These are phyloP conservation scores for Irpex lacteus DNA, from an alignment of 1,284 basidiomycete genomes.

Conservation along the genomic window DNA sequence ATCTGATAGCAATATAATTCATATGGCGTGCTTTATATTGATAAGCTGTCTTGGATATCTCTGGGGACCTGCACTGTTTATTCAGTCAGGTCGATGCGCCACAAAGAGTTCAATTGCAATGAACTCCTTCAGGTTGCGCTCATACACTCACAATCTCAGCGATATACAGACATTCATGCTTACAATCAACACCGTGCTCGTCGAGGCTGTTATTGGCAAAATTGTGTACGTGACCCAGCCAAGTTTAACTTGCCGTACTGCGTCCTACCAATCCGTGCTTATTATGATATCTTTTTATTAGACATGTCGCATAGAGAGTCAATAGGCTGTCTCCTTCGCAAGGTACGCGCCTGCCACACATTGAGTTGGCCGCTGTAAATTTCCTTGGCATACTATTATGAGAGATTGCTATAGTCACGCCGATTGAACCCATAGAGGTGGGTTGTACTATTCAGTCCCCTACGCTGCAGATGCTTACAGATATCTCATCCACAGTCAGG, in stretches of 20 bases:
- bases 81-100: constrained; percentile 14
- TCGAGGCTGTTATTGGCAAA: constrained; percentile 19
- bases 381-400: constrained; percentile 22
- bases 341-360: neutral
- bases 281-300: neutral
- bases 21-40: neutral
- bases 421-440: constrained; percentile 18
- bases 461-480: too few relatives aligned
- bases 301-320: neutral
- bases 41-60: constrained; percentile 17
- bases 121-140: constrained; percentile 14
- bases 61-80: constrained; percentile 20
- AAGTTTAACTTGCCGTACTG: neutral
- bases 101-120: constrained; percentile 15
- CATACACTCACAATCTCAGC: constrained; percentile 16
- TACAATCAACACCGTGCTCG: constrained; percentile 19
- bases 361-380: constrained; percentile 21
- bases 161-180: constrained; percentile 25
- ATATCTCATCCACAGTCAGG: too few relatives aligned
- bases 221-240: constrained; percentile 16
- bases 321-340: neutral
- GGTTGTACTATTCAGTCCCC: neutral
- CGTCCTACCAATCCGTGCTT: neutral
- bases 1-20: neutral
- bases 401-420: constrained; percentile 13